These are phyloP conservation scores for Alternaria angustiovoidea DNA, from an alignment of 2,329 filamentous ascomycete species.

Conservation along the genomic window DNA sequence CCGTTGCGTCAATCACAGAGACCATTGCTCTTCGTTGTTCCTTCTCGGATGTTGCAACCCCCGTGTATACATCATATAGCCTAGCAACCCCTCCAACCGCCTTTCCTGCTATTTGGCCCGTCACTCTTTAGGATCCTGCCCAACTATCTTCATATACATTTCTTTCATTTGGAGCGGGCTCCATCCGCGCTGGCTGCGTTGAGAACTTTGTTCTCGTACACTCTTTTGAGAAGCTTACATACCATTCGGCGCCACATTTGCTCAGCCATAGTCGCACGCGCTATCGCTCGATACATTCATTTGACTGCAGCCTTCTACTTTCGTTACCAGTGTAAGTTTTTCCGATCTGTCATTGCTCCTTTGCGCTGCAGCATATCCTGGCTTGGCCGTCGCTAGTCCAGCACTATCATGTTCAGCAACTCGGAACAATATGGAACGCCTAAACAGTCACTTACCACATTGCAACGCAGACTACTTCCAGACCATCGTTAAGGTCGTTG, in stretches of 20 bases:
- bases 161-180: slow-evolving; percentile 49
- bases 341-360: slow-evolving; percentile 30
- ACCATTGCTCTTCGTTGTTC: slow-evolving; percentile 41
- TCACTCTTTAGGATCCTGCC: slow-evolving; percentile 50
- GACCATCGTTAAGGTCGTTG: slow-evolving; percentile 30
- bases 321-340: slow-evolving; percentile 40
- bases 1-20: slow-evolving; percentile 47
- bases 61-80: slow-evolving; percentile 49
- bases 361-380: slow-evolving; percentile 36
- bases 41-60: slow-evolving; percentile 41
- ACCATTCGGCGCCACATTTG: slow-evolving; percentile 33
- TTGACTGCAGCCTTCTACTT: slow-evolving; percentile 37
- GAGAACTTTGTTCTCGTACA: slow-evolving; percentile 49
- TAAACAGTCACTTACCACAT: slow-evolving; percentile 39
- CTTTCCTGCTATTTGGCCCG: slow-evolving; percentile 49
- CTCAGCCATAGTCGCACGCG: slow-evolving; percentile 44
- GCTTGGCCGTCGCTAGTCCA: slow-evolving; percentile 30
- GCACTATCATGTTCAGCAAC: slow-evolving; percentile 27
- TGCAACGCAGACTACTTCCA: slow-evolving; percentile 30
- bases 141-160: slow-evolving; percentile 43
- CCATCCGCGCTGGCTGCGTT: slow-evolving; percentile 51
- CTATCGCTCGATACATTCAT: slow-evolving; percentile 50
- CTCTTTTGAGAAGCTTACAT: slow-evolving; percentile 45
- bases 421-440: slow-evolving; percentile 26
- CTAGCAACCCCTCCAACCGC: slow-evolving; percentile 41